Percentiles rank a stretch among this genome's conserved stretches.
Evolutionary conservation across 2,329 filamentous ascomycete genomes (phyloP).

Genomic region (Verticillium klebahnii): DNA sequence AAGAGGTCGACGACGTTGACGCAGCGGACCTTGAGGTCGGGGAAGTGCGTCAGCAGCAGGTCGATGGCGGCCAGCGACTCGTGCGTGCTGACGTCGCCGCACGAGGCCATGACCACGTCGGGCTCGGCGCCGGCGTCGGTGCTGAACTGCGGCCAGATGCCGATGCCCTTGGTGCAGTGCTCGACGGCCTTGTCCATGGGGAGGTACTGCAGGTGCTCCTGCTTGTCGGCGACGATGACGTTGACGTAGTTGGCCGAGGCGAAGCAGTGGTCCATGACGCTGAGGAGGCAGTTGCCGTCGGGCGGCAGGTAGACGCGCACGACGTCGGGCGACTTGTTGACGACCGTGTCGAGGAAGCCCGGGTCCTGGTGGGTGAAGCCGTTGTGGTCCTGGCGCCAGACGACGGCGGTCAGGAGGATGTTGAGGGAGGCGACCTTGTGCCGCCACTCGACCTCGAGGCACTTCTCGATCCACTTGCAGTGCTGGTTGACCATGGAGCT

Average conservation of each 20-base stretch:
- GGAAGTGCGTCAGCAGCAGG: slow-evolving; percentile 65
- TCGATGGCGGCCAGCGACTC: slow-evolving; percentile 73
- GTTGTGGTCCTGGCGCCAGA: slow-evolving; percentile 81
- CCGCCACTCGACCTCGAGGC: slow-evolving; percentile 73
- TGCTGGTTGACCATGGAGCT: slow-evolving; percentile 80
- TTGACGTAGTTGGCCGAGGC: slow-evolving; percentile 75
- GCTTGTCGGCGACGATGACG: slow-evolving; percentile 75
- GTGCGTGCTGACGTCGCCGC: slow-evolving; percentile 69
- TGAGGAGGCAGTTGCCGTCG: slow-evolving; percentile 73
- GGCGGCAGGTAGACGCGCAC: slow-evolving; percentile 78
- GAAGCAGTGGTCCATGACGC: slow-evolving; percentile 72
- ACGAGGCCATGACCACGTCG: slow-evolving; percentile 71
- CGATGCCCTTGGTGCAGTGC: slow-evolving; percentile 74
- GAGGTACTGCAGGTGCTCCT: slow-evolving; percentile 73
- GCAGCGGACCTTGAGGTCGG: slow-evolving; percentile 69
- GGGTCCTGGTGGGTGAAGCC: slow-evolving; percentile 80
- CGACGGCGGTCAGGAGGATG: slow-evolving; percentile 72
- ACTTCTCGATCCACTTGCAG: slow-evolving; percentile 83
- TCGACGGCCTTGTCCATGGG: slow-evolving; percentile 66
- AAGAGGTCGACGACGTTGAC: slow-evolving; percentile 80
- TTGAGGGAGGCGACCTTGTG: slow-evolving; percentile 70
- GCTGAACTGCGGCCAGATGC: slow-evolving; percentile 73
- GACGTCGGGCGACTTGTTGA: slow-evolving; percentile 75
- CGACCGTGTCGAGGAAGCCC: slow-evolving; percentile 73
- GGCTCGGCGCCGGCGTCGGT: slow-evolving; percentile 66